A percentile compares a stretch with the other conserved stretches of the same genome.
Evolutionary conservation across 345 rosid species (phyloP).

Genomic region (Brassica rapa): DNA sequence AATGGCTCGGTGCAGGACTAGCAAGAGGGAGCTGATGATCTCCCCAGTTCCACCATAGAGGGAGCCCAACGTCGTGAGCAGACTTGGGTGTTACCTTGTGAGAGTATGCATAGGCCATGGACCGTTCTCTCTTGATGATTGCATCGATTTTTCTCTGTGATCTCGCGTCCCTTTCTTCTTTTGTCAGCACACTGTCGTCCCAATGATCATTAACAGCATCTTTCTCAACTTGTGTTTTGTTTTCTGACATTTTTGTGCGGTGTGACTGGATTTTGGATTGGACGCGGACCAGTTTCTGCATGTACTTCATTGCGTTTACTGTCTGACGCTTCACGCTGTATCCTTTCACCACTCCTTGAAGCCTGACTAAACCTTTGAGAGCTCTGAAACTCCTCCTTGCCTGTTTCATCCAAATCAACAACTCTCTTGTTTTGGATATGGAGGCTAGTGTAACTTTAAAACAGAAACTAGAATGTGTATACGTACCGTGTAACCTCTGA

Average conservation of each 20-base stretch:
- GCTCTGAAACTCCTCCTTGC: constrained; percentile 93
- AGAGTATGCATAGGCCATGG: constrained; percentile 91
- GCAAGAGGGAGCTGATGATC: constrained; percentile 67
- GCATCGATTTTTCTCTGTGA: constrained; percentile 77
- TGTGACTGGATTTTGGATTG: constrained; percentile 93
- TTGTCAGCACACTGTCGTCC: constrained; percentile 89
- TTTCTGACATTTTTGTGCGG: constrained; percentile 81
- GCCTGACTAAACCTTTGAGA: constrained; percentile 89
- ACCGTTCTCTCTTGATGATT: constrained; percentile 74
- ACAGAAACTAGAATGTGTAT: constrained; percentile 2
- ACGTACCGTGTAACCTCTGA: background rate
- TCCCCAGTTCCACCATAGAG: constrained; percentile 98
- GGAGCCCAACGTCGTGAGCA: constrained; percentile 57
- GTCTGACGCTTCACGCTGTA: constrained; percentile 91
- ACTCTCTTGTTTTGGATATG: background rate
- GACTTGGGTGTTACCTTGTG: constrained; percentile 63
- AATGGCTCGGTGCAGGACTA: constrained; percentile 49
- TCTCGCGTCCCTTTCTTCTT: constrained; percentile 77
- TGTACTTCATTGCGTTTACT: constrained; percentile 75
- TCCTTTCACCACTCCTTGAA: constrained; percentile 91
- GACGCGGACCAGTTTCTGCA: constrained; percentile 90
- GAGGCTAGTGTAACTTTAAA: constrained; percentile 8
- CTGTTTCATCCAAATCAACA: constrained; percentile 43
- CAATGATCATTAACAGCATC: constrained; percentile 63
- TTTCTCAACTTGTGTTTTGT: constrained; percentile 53